Conservation (phyloP, 202 grass and related monocot genomes). For the Carex arenaria region DNA sequence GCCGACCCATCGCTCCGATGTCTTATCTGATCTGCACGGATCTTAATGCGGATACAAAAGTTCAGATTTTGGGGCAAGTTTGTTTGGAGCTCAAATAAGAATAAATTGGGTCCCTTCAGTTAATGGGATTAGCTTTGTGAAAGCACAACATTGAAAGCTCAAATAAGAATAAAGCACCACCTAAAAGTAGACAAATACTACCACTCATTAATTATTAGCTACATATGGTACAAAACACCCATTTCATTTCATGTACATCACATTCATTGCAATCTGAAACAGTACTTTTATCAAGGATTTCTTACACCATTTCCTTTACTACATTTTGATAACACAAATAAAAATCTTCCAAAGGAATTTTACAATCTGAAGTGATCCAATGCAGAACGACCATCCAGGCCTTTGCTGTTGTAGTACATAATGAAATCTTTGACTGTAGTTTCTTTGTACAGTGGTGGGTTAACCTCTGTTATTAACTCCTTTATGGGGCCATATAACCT, state of each 20-base stretch:
- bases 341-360: conserved; percentile 2
- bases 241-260: not conserved
- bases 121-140: too few species aligned
- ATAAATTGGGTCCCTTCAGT: too few species aligned
- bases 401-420: conserved; percentile 8
- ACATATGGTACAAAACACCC: not conserved
- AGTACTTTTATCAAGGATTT: not conserved
- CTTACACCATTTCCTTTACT: not conserved
- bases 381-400: conserved; percentile 17
- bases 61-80: too few species aligned
- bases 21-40: too few species aligned
- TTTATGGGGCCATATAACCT: conserved; percentile 31
- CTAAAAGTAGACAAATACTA: not conserved
- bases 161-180: not conserved
- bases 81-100: too few species aligned
- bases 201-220: not conserved
- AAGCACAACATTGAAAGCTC: not conserved
- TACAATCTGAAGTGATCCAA: conserved; percentile 31
- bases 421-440: conserved; percentile 23
- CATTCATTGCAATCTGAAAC: not conserved
- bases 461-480: conserved; percentile 20
- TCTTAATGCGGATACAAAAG: too few species aligned
- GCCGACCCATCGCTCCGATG: too few species aligned
- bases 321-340: not conserved
- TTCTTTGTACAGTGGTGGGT: conserved; percentile 29